Base-by-base conservation (phyloP, 352 stramenopile genomes). In the Globisporangium cystogenes region DNA sequence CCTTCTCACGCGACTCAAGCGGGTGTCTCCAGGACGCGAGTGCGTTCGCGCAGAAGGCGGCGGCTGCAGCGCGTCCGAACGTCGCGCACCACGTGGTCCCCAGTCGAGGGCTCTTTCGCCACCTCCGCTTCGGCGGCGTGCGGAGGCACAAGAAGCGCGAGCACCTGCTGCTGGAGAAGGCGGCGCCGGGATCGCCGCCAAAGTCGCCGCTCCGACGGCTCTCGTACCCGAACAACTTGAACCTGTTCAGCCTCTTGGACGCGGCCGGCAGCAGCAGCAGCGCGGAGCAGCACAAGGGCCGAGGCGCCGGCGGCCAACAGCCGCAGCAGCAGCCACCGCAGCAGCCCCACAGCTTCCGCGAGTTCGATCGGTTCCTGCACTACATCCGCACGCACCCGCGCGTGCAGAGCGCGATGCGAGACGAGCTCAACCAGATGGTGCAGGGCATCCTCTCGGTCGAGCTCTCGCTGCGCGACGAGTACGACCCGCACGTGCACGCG, bases 371-470 rank as follows among this genome's bases (percentile, higher is more conserved):
- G 15, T 82, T 87, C 42, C 42, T 87, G 11, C 37, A 50, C 21
- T 76, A 64, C 47, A 53, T 87, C 1, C 65, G 70, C 26, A 57
- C 43, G 1, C 64, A 90, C 31, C 55, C 64, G 8, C 62, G 62
- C 21, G 66, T 82, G 18, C 60, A 79, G n/a, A 53, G 21, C 11
- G 67, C 69, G 7, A 77, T 90, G 55, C 74, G 75, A 27, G 70
- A 85, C 27, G 79, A 90, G n/a, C 64, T 90, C 4, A 86, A 85
- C 21, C 62, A 70, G 26, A 90, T 90, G 79, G 78, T 90, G 0
- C 71, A 77, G 27, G 72, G 70, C 2, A 88, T 90, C 53, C 44
- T 90, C 16, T 65, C 54, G 0, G 65, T 90, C 4, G 72, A 90
- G 21, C 47, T 42, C 4, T 68, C 70, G 7, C 59, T 88, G 31